Evolutionary conservation across 805 yeast species (phyloP), one percentile per base, ranked within the genome.

Genomic region (Candida loeiensis): DNA sequence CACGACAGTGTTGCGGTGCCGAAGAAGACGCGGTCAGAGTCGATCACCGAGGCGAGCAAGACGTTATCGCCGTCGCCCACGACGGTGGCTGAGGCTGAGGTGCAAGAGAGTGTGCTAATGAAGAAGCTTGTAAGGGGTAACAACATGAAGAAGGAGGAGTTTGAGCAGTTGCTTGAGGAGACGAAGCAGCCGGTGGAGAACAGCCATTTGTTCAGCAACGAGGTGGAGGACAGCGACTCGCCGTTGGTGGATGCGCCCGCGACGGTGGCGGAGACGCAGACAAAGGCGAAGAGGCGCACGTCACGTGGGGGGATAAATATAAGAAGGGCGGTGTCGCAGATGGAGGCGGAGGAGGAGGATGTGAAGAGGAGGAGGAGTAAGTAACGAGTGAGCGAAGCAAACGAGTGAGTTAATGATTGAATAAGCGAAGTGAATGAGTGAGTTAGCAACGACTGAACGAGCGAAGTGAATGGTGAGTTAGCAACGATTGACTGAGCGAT

Each of bases 181-280:
- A 58, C 64, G 2, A 62, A 58, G 22, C 46, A 53, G 18, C 59
- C 59, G 7, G 61, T 66, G 1, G 45, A 50, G 7, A 56, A 60
- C 39, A 49, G 69, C 2, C 72, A 69, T 37, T 53, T 69, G 14
- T 68, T 68, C 40, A 66, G 64, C 13, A 71, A 63, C 34, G 75
- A 68, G 36, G 62, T 54, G 19, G 64, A 59, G 22, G 51, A 29
- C 7, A 54, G 43, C 13, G 51, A 48, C 7, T 33, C 21, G 13
- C 25, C 18, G 29, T 29, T 32, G 13, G 54, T 45, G 14, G 49
- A 28, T 7, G 37, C 33, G 4, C 30, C 32, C 36, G 39, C 28
- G 28, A 12, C 19, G 40, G 36, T 12, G 15, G 41, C 22, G 24
- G 34, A 34, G 38, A 18, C 32, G 31, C 35, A 38, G 41, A 45